Percentiles rank a stretch among this genome's conserved stretches.
Conservation (phyloP, 805 yeast genomes). For the Limtongia smithiae region DNA sequence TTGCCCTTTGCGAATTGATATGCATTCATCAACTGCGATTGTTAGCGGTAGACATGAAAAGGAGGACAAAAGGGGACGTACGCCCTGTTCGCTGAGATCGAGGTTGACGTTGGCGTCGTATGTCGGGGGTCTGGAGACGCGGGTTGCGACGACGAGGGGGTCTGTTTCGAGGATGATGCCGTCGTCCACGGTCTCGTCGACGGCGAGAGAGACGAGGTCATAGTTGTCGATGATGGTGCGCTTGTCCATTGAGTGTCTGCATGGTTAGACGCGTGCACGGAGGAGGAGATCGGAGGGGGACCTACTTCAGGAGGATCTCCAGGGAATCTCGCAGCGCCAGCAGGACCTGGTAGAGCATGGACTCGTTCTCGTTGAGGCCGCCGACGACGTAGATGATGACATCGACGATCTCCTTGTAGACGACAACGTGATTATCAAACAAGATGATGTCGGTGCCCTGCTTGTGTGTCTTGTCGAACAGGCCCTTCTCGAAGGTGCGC, state of each 20-base stretch:
- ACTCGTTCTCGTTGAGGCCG: slow-evolving; percentile 78
- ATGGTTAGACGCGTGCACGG: background rate
- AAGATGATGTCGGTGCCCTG: slow-evolving; percentile 76
- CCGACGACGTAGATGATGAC: slow-evolving; percentile 69
- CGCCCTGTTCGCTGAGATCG: slow-evolving; percentile 44
- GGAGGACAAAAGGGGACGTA: slow-evolving; percentile 38
- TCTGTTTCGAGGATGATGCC: slow-evolving; percentile 91
- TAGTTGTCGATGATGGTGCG: slow-evolving; percentile 73
- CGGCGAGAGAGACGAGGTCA: slow-evolving; percentile 78
- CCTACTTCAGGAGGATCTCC: slow-evolving; percentile 59
- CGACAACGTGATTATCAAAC: slow-evolving; percentile 72
- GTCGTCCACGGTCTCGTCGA: slow-evolving; percentile 91
- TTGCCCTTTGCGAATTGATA: slow-evolving; percentile 26
- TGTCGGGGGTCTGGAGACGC: slow-evolving; percentile 85
- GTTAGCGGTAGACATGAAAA: background rate
- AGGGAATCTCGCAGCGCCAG: slow-evolving; percentile 77
- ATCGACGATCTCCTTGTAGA: slow-evolving; percentile 84
- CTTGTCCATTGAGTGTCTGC: slow-evolving; percentile 60
- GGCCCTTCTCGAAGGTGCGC: slow-evolving; percentile 65
- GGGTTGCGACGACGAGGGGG: slow-evolving; percentile 75
- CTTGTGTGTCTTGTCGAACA: slow-evolving; percentile 74
- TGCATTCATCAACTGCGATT: slow-evolving; percentile 24
- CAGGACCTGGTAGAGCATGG: slow-evolving; percentile 68
- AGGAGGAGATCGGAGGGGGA: background rate
- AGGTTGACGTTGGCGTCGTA: slow-evolving; percentile 50